Percentiles rank a stretch among this genome's conserved stretches.
Conservation (phyloP, 169 alveolate genomes). For the Theileria parva region DNA sequence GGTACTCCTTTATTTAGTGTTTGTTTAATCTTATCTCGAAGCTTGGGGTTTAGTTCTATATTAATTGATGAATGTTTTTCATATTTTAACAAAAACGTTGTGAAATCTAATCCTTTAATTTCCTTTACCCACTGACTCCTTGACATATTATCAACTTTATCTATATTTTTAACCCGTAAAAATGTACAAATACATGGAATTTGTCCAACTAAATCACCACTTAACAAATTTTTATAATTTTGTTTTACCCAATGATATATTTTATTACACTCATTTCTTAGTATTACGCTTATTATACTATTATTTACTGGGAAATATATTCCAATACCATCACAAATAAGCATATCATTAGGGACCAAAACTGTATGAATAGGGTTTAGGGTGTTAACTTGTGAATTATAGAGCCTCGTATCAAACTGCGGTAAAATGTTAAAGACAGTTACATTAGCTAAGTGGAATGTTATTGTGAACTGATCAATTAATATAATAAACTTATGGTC, state of each 20-base stretch:
- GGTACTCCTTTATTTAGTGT: background rate
- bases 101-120: background rate
- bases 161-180: background rate
- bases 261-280: background rate
- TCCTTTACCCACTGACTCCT: conserved; percentile 12
- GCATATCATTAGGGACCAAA: background rate
- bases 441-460: conserved; percentile 20
- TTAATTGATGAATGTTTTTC: conserved; percentile 13
- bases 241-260: background rate
- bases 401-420: conserved; percentile 12
- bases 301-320: background rate
- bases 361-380: background rate
- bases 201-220: background rate
- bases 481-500: conserved; percentile 18
- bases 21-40: conserved; percentile 5
- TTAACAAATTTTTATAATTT: background rate
- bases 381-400: conserved; percentile 3
- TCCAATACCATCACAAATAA: background rate
- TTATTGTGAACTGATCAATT: conserved; percentile 12
- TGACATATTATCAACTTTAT: background rate
- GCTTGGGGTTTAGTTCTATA: conserved; percentile 10
- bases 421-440: conserved; percentile 33
- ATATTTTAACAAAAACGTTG: conserved; percentile 1
- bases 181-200: conserved; percentile 28
- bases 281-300: background rate